Evolutionary conservation across 2,329 filamentous ascomycete species (phyloP), one percentile per base, ranked within the genome.

Genomic region (Nothopassalora personata): DNA sequence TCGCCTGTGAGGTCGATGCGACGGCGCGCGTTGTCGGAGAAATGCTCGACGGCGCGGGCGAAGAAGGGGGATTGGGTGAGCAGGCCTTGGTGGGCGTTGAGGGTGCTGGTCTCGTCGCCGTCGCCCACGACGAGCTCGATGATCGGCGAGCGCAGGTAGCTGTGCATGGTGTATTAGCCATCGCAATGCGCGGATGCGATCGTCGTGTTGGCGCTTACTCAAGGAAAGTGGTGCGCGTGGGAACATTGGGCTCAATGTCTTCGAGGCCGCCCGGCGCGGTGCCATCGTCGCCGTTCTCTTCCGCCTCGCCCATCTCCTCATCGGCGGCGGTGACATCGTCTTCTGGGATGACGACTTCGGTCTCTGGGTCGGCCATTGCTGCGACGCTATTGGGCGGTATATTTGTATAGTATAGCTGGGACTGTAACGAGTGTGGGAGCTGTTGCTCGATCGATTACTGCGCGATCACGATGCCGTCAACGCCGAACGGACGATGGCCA

Each of bases 61-160:
- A 97, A 90, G 73, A 82, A 91, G 0, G 91, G 89, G 47, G 90
- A 93, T 71, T 86, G 82, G 10, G 77, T 70, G 36, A 97, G 80
- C 28, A 97, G 81, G 3, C 80, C 86, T 75, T 96, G 88, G 73
- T 97, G 92, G 6, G 90, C 90, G 27, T 85, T 86, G 59, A 97
- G 81, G 33, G 85, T 79, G 9, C 84, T 85, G 67, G 83, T 80
- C 1, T 76, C 73, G 4, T 85, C 83, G 57, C 80, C 85, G 51
- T 76, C 74, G 60, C 77, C 78, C 36, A 78, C 73, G 4, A 75
- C 52, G 2, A 81, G 68, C 60, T 80, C 74, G 49, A 81, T 69
- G 36, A 81, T 78, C 0, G 79, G 76, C 23, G 77, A 80, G 66
- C 76, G 76, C 56, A 81, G 71, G 64, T 79, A 74, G 71, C 78